phyloP scores from a whole-genome alignment of 805 yeast genomes.

The Maudiozyma serrabonitensis region DNA sequence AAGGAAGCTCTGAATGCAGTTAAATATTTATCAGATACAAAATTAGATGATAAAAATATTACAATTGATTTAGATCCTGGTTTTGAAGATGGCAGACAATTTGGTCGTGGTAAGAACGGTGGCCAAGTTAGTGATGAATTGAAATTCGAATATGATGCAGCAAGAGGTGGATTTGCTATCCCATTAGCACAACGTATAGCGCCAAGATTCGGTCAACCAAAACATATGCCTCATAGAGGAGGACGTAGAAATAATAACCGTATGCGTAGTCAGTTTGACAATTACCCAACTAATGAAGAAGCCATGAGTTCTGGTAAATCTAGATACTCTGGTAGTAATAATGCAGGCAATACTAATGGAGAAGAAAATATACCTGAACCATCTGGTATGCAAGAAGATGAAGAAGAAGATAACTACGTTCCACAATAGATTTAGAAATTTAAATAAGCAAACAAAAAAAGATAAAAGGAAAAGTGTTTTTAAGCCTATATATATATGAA shows the following conservation, averaged over 20 bases:
- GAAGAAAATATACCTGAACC: neutral
- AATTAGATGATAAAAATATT: constrained; percentile 71
- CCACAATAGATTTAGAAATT: constrained; percentile 10
- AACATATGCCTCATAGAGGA: neutral
- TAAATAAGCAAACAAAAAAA: neutral
- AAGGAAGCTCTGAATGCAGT: constrained; percentile 73
- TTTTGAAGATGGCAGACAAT: constrained; percentile 89
- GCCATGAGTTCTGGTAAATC: constrained; percentile 10
- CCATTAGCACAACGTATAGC: constrained; percentile 29
- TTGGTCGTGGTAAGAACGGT: constrained; percentile 86
- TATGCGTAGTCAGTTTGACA: constrained; percentile 1
- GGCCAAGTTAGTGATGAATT: constrained; percentile 79
- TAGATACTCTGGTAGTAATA: neutral
- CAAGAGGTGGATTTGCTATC: constrained; percentile 38
- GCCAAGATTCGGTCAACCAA: constrained; percentile 2
- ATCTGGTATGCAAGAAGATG: neutral
- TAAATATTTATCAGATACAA: constrained; percentile 71
- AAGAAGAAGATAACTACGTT: constrained; percentile 20
- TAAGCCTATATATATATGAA: neutral
- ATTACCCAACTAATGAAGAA: constrained; percentile 7
- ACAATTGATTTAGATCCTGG: constrained; percentile 94
- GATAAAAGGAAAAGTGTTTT: neutral
- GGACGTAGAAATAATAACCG: neutral
- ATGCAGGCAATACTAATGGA: constrained; percentile 1
- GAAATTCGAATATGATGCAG: constrained; percentile 41